phyloP scores from a whole-genome alignment of 2,329 filamentous ascomycete species.

The Curvularia spicifera region DNA sequence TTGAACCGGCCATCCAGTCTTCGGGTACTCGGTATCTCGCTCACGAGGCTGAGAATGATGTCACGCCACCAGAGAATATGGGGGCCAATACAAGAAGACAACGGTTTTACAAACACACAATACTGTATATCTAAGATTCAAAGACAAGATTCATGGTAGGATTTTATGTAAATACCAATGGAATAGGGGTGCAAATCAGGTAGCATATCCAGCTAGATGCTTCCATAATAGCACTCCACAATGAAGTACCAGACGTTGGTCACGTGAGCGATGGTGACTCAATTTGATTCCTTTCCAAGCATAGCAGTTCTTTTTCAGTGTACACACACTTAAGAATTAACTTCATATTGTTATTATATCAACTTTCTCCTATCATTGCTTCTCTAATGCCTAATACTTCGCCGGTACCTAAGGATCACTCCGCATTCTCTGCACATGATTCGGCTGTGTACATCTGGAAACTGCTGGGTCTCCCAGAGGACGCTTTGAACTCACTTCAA shows the following conservation, averaged over 20 bases:
- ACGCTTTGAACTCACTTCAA: slow-evolving; percentile 31
- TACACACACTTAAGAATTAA: too few relatives aligned
- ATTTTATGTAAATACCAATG: neutral
- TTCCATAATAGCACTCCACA: slow-evolving; percentile 4
- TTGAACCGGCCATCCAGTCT: slow-evolving; percentile 1
- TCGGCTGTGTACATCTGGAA: slow-evolving; percentile 44
- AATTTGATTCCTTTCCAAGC: neutral
- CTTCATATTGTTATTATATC: too few relatives aligned
- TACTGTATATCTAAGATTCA: neutral
- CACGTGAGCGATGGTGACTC: neutral
- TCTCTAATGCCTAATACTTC: too few relatives aligned
- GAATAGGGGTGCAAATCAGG: neutral
- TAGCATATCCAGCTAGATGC: neutral
- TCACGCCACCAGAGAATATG: neutral
- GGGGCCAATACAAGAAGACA: neutral
- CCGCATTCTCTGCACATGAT: slow-evolving; percentile 31
- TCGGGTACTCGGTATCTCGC: slow-evolving; percentile 13
- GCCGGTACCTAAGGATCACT: slow-evolving; percentile 26
- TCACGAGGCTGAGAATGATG: neutral
- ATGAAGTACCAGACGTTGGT: neutral
- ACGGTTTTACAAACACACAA: neutral
- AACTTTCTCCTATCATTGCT: too few relatives aligned
- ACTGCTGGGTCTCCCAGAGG: slow-evolving; percentile 27
- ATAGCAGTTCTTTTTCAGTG: neutral
- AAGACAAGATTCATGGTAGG: too few relatives aligned